Base-by-base conservation (phyloP, 768 basidiomycete genomes). In the Termitomyces sp. region DNA sequence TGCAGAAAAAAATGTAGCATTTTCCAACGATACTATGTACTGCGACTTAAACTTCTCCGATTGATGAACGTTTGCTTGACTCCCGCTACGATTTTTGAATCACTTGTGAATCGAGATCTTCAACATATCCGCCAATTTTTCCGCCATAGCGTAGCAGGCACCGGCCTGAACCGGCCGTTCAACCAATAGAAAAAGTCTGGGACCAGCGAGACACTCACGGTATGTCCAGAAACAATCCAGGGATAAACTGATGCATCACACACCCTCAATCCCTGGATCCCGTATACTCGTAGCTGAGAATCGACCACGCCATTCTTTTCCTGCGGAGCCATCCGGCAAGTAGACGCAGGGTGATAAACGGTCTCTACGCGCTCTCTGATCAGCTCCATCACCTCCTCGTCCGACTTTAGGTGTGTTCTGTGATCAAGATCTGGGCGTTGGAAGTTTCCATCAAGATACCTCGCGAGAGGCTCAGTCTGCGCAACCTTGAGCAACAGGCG, bases 291-390 rank as follows among this genome's bases (percentile, higher is more conserved):
- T 41, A 80, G 65, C 44, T 72, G 69, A 5, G 73, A 69, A 61
- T 79, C 76, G 6, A 81, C 78, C n/a, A 80, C 78, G 6, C 80
- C 78, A 6, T 71, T 67, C 30, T 75, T 69, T 20, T 68, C 69
- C 11, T 65, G 62, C 18, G 76, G 74, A 13, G 78, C 78, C 78
- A 80, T 81, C 24, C 77, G 71, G 55, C 78, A 79, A 11, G 78
- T 78, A 56, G 75, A 70, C 12, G 74, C 59, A 0, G 79, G 78
- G 62, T 81, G 80, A 57, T 80, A 80, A 34, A 79, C 63, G 1
- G 79, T 81, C 61, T 80, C 76, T 5, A 76, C 72, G 16, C 78
- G 72, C 48, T 73, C 71, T 33, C 68, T 69, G 22, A 79, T 69
- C 18, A 76, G 58, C n/a, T 72, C 71, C 48, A 73, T 69, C 15